Base-by-base conservation (phyloP, 2,329 filamentous ascomycete species). In the Macrophomina phaseolina region DNA sequence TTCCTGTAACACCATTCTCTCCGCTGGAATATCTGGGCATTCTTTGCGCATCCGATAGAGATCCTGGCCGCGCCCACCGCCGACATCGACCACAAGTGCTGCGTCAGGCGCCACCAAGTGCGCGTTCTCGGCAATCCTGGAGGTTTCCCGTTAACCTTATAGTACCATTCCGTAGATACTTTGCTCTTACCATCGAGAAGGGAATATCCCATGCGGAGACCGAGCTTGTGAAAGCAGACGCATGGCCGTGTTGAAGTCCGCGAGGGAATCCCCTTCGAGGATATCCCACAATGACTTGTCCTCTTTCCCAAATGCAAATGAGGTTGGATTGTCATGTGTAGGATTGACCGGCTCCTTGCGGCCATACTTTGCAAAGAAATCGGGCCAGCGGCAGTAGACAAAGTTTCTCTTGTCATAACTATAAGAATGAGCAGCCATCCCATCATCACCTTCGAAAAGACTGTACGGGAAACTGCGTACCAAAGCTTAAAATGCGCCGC, bases 1-100 rank as follows among this genome's bases (percentile, higher is more conserved):
- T 66, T 84, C 82, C 67, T 84, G 78, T 2, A 84, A 69, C 12
- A 83, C 71, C 3, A 82, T 69, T 6, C 74, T 69, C 9, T 48
- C 51, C 0, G 77, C 78, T 2, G 71, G 68, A 2, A 82, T 66
- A 38, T 72, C 62, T 5, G 78, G 76, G 62, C 74, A 77, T 40
- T 71, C 73, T 30, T 71, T 68, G 51, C 72, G 73, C 5, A 83
- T 71, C 3, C 70, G 67, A 5, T 71, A 69, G 16, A 74, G 75
- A 52, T 80, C 77, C 18, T 82, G 77, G 1, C 81, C 81, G 5
- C 73, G 71, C 1, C 76, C 77, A 46, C 81, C 80, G 6, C 79
- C 79, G 6, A 83, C 71, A 67, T 83, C 79, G 2, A 83, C 79
- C 52, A 81, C 74, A 36, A 82, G 34, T 38, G 68, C 51, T 3